Evolutionary conservation across 805 yeast species (phyloP).

Genomic region (Starmerella lactis-condensi): DNA sequence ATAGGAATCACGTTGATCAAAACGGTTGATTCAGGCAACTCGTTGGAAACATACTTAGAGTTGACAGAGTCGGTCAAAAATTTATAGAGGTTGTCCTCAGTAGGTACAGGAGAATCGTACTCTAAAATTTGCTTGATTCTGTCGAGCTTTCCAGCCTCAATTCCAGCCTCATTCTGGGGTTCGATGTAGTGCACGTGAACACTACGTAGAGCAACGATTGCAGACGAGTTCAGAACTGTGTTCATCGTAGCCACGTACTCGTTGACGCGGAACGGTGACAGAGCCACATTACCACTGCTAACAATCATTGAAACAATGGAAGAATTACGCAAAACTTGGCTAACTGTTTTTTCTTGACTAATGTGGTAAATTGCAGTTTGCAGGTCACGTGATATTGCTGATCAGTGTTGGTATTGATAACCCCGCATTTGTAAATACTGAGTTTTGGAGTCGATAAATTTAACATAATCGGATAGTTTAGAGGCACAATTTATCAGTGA

Average conservation of each 20-base stretch:
- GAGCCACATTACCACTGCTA: conserved; percentile 58
- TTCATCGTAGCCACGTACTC: conserved; percentile 56
- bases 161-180: too few relatives aligned
- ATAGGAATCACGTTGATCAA: conserved; percentile 41
- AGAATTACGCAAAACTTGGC: too few relatives aligned
- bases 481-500: too few relatives aligned
- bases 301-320: conserved; percentile 13
- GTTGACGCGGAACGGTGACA: conserved; percentile 69
- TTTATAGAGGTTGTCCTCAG: conserved; percentile 28
- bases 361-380: too few relatives aligned
- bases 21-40: too few relatives aligned
- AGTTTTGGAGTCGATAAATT: too few relatives aligned
- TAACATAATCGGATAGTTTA: too few relatives aligned
- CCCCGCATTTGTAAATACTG: too few relatives aligned
- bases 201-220: conserved; percentile 52
- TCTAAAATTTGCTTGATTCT: conserved; percentile 40
- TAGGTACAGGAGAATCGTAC: conserved; percentile 53
- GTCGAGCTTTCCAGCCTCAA: conserved; percentile 22
- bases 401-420: too few relatives aligned
- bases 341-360: too few relatives aligned
- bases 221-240: conserved; percentile 45
- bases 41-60: neutral
- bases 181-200: conserved; percentile 69
- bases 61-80: conserved; percentile 22
- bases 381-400: too few relatives aligned